Base-by-base conservation (phyloP, 2,329 filamentous ascomycete genomes). In the Ophiostoma triangulosporum region DNA sequence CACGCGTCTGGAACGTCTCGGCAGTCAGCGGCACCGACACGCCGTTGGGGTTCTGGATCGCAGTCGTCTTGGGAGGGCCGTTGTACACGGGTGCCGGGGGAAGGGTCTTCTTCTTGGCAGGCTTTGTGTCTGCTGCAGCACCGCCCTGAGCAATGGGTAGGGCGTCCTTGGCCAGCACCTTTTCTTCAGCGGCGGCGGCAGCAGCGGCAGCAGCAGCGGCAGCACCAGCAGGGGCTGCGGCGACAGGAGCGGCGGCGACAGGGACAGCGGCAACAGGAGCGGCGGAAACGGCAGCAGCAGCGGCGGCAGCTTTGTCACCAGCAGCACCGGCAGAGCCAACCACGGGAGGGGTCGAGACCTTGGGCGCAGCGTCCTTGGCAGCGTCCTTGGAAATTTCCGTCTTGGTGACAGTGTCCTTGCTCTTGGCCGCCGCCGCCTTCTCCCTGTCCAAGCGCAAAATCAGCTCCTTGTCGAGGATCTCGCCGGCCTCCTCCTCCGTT, bases 1-100 rank as follows among this genome's bases (percentile, higher is more conserved):
- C 90, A 35, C 84, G 73, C 55, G 79, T 81, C 65, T 94, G 84
- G 71, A 98, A 98, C 58, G 75, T 87, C 64, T 96, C 89, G 0
- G 86, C 83, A 2, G 82, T 89, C 51, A 98, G 75, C 6, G 82
- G 69, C 32, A 88, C 74, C 6, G 88, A 94, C 15, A 77, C 72
- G 6, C 93, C 93, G 38, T 83, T 75, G 4, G 80, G 77, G 60
- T 98, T 97, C 22, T 86, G 80, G 9, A 75, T 78, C 27, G 74
- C 73, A 24, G 51, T 54, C 6, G 78, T 70, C 62, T 77, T 77
- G 40, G 72, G 69, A 9, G 74, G 72, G 57, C 75, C 75, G 40
- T n/a, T 48, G 48, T 53, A 55, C 15, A 29, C 15, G 43, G 43
- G 43, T 12, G 43, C 6, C 22, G 43, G 43, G 51, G 35, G 2